Base-by-base conservation (phyloP, 1,139 yeast species). In the Candida pseudoviswanathii region DNA sequence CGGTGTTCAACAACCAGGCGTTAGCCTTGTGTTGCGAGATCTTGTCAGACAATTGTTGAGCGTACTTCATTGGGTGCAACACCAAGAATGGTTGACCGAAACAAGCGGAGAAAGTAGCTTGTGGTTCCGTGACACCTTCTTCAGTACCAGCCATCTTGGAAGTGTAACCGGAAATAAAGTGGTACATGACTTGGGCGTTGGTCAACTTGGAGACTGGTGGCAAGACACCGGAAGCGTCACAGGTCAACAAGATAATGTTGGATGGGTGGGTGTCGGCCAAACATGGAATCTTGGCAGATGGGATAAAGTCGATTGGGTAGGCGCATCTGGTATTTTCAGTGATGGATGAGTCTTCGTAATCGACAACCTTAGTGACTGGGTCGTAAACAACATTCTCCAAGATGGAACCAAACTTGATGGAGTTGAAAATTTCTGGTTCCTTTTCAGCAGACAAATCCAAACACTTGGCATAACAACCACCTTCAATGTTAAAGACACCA, bases 121-220 rank as follows among this genome's bases (percentile, higher is more conserved):
- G 92, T 54, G 99, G 98, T 77, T 94, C 98, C 58, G 98, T 92
- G 60, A 94, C 90, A 75, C 99, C 99, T 71, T 90, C 96, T 77
- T 94, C 99, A 51, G 99, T 94, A 73, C 99, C 99, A 57, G 99
- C 97, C 96, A 94, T 94, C 84, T 94, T 94, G 53, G 98, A 92
- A 56, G 99, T 94, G 83, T 94, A 94, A 68, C 99, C 99, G 56
- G 96, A 88, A 63, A 94, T 94, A 76, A 94, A 94, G 77, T 94
- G 98, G 82, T 94, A 94, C 98, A 94, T 94, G 59, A 94, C 98
- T 77, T 94, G 98, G 60, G 94, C 90, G 66, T 90, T 90, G 52
- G 96, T 82, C 71, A 94, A 84, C 75, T 86, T 90, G 57, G 98
- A 91, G 54, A 94, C 96, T 59, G 98, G 98, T 51, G 99, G 99